These are phyloP conservation scores for Diplodia scrobiculata DNA, from an alignment of 2,329 filamentous ascomycete species.

Conservation along the genomic window DNA sequence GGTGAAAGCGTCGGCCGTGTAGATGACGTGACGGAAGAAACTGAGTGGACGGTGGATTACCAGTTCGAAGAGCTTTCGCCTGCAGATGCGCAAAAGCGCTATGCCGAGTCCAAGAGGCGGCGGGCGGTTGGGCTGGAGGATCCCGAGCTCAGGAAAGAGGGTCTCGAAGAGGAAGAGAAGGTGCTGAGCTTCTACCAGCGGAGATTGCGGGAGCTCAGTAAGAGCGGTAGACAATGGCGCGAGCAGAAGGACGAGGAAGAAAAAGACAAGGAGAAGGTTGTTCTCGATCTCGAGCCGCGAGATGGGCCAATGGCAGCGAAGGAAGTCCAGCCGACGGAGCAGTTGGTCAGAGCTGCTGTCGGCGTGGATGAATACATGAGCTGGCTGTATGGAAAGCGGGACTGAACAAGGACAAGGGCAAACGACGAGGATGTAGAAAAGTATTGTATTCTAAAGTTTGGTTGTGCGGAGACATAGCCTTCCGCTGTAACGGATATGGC, in stretches of 20 bases:
- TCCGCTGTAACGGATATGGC: neutral
- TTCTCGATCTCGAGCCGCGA: neutral
- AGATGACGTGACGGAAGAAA: slow-evolving; percentile 45
- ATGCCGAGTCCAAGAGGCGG: slow-evolving; percentile 50
- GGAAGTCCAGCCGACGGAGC: neutral
- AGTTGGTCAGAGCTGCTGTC: neutral
- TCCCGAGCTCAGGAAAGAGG: slow-evolving; percentile 31
- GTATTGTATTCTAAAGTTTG: neutral
- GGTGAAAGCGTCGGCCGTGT: slow-evolving; percentile 65
- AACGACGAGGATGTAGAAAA: neutral
- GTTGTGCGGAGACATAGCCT: neutral
- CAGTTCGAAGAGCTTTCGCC: slow-evolving; percentile 14
- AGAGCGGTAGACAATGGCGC: slow-evolving; percentile 63
- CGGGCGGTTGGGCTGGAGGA: neutral
- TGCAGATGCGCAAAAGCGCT: neutral
- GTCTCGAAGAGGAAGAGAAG: slow-evolving; percentile 45
- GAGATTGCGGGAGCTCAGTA: slow-evolving; percentile 52
- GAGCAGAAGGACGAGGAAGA: slow-evolving; percentile 52
- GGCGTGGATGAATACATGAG: slow-evolving; percentile 19
- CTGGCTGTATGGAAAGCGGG: slow-evolving; percentile 17
- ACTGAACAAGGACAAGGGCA: neutral
- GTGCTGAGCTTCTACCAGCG: slow-evolving; percentile 47
- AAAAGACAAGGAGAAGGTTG: slow-evolving; percentile 9
- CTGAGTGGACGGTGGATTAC: slow-evolving; percentile 77
- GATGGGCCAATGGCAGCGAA: neutral